phyloP scores from a whole-genome alignment of 2,329 filamentous ascomycete genomes.

The Zasmidium cellare region DNA sequence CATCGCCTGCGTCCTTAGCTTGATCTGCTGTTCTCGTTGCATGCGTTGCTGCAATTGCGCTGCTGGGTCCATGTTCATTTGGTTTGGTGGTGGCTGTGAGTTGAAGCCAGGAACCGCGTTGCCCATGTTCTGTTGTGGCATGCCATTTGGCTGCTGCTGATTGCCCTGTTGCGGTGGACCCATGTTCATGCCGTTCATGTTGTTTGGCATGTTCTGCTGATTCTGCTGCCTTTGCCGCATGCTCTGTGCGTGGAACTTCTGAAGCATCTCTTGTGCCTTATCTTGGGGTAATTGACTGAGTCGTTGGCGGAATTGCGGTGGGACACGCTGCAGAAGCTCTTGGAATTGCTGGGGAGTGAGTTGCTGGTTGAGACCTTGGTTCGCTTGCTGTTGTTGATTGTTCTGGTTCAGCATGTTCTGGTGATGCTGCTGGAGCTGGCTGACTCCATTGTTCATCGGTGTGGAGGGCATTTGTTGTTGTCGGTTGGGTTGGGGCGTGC shows the following conservation, averaged over 20 bases:
- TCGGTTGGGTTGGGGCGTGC: conserved; percentile 35
- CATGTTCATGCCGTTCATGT: neutral
- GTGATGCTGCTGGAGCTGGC: conserved; percentile 33
- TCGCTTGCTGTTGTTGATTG: conserved; percentile 34
- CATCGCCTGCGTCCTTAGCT: conserved; percentile 16
- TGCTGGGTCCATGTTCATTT: conserved; percentile 14
- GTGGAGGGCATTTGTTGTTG: conserved; percentile 29
- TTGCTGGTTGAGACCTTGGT: conserved; percentile 10
- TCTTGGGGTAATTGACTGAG: conserved; percentile 16
- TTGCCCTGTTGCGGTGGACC: neutral
- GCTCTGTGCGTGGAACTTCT: conserved; percentile 7
- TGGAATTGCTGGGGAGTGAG: conserved; percentile 8
- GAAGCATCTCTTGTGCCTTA: conserved; percentile 15
- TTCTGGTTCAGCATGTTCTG: conserved; percentile 35
- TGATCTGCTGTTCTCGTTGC: conserved; percentile 15
- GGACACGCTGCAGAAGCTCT: conserved; percentile 14
- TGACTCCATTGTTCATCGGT: conserved; percentile 26
- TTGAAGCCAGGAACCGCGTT: conserved; percentile 24
- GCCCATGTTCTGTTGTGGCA: conserved; percentile 18
- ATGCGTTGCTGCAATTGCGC: conserved; percentile 15
- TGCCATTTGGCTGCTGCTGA: conserved; percentile 7
- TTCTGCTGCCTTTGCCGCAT: neutral
- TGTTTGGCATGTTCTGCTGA: conserved; percentile 1
- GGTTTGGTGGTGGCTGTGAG: conserved; percentile 16
- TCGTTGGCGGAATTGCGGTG: conserved; percentile 19